phyloP scores from a whole-genome alignment of 495 filamentous ascomycete species.

The Talaromyces wortmannii region DNA sequence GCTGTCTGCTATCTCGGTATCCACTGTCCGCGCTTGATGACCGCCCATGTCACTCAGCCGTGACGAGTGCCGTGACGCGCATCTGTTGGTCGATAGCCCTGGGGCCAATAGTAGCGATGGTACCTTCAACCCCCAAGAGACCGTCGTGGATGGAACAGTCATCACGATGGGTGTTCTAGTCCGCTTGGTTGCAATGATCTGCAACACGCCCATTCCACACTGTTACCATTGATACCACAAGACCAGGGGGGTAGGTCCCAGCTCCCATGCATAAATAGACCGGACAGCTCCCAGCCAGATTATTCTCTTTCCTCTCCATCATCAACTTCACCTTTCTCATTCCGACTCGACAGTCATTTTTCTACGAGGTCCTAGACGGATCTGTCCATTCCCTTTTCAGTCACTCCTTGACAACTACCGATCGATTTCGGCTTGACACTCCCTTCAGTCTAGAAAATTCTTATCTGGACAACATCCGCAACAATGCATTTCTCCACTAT shows the following conservation, averaged over 20 bases:
- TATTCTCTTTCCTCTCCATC: background rate
- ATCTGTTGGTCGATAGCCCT: background rate
- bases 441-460: background rate
- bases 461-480: background rate
- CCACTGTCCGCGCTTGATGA: background rate
- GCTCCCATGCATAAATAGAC: background rate
- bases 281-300: background rate
- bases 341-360: background rate
- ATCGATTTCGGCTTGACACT: constrained; percentile 1
- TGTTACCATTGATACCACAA: background rate
- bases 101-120: background rate
- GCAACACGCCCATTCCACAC: background rate
- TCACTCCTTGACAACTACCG: background rate
- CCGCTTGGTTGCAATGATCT: background rate
- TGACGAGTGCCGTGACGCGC: background rate
- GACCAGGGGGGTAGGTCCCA: background rate
- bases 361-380: constrained; percentile 1
- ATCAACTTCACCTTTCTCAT: background rate
- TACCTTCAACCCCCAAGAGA: background rate
- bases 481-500: constrained; percentile 46
- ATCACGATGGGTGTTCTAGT: background rate
- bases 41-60: background rate
- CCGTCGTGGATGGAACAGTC: background rate
- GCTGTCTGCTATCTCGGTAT: background rate
- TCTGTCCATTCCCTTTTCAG: constrained; percentile 2